A percentile compares a stretch with the other conserved stretches of the same genome.
Conservation (phyloP, 2,329 filamentous ascomycete species). For the Didymella lethalis region DNA sequence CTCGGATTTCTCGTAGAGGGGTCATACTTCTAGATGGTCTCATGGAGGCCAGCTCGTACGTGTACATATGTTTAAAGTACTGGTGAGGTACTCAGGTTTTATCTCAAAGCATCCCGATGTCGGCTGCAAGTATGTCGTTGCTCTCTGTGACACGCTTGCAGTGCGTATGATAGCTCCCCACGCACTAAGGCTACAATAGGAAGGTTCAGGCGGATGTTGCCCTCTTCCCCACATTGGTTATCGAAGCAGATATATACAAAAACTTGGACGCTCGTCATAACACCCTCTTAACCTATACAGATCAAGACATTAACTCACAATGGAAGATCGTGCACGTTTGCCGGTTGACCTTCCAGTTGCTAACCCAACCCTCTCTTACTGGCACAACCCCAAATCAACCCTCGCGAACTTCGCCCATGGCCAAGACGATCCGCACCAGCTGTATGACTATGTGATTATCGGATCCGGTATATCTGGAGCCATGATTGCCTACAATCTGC, state of each 20-base stretch:
- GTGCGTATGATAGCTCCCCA: background rate
- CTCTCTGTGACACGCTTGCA: background rate
- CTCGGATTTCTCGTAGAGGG: slow-evolving; percentile 82
- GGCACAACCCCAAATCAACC: slow-evolving; percentile 51
- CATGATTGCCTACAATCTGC: slow-evolving; percentile 49
- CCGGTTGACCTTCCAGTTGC: slow-evolving; percentile 44
- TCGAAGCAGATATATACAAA: background rate
- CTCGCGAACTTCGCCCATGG: slow-evolving; percentile 47
- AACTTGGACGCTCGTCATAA: background rate
- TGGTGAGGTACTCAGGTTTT: background rate
- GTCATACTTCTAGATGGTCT: slow-evolving; percentile 65
- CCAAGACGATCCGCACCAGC: slow-evolving; percentile 27
- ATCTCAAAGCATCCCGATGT: background rate
- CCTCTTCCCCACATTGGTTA: slow-evolving; percentile 13
- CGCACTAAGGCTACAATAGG: slow-evolving; percentile 15
- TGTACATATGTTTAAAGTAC: background rate
- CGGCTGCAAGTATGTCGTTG: background rate
- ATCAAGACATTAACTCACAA: slow-evolving; percentile 11
- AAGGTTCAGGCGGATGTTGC: slow-evolving; percentile 13
- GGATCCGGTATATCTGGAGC: slow-evolving; percentile 54
- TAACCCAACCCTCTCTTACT: slow-evolving; percentile 52
- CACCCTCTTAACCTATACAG: background rate
- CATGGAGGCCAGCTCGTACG: background rate
- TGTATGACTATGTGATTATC: slow-evolving; percentile 49
- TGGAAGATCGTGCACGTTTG: slow-evolving; percentile 42